These are phyloP conservation scores for Fusarium palustre DNA, from an alignment of 2,329 filamentous ascomycete species.

Conservation along the genomic window DNA sequence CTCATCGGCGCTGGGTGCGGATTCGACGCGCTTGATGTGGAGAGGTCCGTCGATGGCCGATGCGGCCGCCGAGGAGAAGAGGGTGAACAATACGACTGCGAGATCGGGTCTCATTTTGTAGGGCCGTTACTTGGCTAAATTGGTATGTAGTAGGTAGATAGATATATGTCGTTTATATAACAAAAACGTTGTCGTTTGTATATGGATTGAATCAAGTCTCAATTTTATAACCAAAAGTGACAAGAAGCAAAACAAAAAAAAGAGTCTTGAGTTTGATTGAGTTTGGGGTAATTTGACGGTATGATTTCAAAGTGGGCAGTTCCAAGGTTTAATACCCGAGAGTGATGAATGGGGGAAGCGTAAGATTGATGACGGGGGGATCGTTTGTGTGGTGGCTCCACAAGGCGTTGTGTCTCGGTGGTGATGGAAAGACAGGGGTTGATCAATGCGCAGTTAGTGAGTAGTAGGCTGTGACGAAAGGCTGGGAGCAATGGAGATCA, in stretches of 20 bases:
- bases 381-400: constrained; percentile 10
- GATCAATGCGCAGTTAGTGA: not conserved
- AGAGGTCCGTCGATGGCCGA: constrained; percentile 41
- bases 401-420: constrained; percentile 7
- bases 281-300: constrained; percentile 11
- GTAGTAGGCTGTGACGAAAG: constrained; percentile 3
- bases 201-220: not conserved
- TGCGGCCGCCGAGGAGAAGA: constrained; percentile 47
- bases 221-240: not conserved
- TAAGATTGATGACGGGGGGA: constrained; percentile 28
- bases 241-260: not conserved
- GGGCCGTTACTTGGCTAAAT: not conserved
- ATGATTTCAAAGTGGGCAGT: constrained; percentile 21
- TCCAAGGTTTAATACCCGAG: constrained; percentile 34
- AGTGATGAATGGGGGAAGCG: not conserved
- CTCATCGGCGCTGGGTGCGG: constrained; percentile 44
- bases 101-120: constrained; percentile 51
- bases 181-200: constrained; percentile 4
- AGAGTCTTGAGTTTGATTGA: constrained; percentile 7
- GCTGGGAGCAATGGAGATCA: constrained; percentile 4
- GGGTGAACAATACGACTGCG: constrained; percentile 47
- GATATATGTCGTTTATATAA: not conserved
- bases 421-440: not conserved
- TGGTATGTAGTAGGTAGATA: not conserved
- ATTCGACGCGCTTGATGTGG: constrained; percentile 43